Base-by-base conservation (phyloP, 306 rosid species). In the Sophora flavescens region DNA sequence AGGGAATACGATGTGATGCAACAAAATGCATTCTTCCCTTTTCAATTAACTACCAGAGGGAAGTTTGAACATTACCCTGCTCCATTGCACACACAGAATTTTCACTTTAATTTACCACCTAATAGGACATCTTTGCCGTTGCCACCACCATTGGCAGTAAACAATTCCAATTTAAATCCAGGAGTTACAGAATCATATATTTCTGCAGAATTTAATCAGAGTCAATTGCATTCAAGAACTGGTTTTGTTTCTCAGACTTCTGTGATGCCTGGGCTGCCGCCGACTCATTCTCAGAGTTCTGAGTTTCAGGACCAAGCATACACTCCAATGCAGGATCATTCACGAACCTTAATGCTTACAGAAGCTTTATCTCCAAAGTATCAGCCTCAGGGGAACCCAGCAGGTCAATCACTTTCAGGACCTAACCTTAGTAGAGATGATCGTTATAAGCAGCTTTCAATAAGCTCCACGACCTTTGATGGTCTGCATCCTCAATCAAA, bases 201-300 rank as follows among this genome's bases (percentile, higher is more conserved):
- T 77, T 83, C 89, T 75, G 80, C 84, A 52, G 92, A 94, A 68
- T 85, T 80, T 75, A 86, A 88, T 75, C 87, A 82, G 44, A 86
- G 63, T 73, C 85, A 78, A 66, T 75, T 84, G 83, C 88, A 79
- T 75, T 70, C 84, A 14, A 83, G 90, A 78, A 75, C 63, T 70
- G 85, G 86, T 73, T 69, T 72, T 58, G 80, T 89, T 82, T 81
- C 91, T 74, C 93, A 80, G 77, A 75, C 80, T 81, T 76, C 85
- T 64, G 74, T 63, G 39, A 82, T 68, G 77, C 86, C 84, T 84
- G 83, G 74, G 45, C 51, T 63, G 74, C 80, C 85, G 74, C 80
- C 85, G 57, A 42, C 76, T 73, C 72, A 80, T 75, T 84, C 84
- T 76, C 88, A 69, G 84, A 80, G 75, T 82, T 71, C 80, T 6